Conservation (phyloP, 768 basidiomycete species). For the Pulveroboletus ravenelii region DNA sequence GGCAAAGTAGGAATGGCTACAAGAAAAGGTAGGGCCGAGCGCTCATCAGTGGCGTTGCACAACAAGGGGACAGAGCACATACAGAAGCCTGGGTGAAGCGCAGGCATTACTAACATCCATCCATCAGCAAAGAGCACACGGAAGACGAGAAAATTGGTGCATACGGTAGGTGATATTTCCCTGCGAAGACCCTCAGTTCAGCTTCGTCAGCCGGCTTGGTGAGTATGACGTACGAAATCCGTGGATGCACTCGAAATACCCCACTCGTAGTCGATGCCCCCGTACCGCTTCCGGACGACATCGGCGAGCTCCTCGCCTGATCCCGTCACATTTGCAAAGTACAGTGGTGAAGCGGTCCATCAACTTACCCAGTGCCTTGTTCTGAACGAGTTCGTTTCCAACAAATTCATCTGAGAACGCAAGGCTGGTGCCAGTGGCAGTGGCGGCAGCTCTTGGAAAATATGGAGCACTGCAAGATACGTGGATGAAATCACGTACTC, state of each 20-base stretch:
- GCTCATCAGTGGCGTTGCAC: neutral
- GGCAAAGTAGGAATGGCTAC: conserved; percentile 70
- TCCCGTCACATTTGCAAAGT: neutral
- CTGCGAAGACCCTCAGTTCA: conserved; percentile 6
- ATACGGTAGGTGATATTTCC: conserved; percentile 68
- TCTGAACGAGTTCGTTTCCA: conserved; percentile 61
- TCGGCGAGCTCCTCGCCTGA: conserved; percentile 63
- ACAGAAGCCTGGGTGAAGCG: conserved; percentile 68
- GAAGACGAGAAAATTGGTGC: neutral
- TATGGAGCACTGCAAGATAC: neutral
- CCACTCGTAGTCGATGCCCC: conserved; percentile 58
- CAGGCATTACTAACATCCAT: conserved; percentile 47
- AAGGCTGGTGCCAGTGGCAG: conserved; percentile 60
- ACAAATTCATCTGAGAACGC: conserved; percentile 36
- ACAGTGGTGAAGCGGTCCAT: neutral
- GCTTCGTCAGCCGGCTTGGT: neutral
- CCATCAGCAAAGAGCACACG: neutral
- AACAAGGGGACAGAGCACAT: conserved; percentile 3
- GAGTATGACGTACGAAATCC: conserved; percentile 60
- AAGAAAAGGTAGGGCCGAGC: neutral
- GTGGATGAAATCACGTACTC: conserved; percentile 40
- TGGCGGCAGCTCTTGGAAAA: conserved; percentile 52
- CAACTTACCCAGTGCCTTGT: conserved; percentile 51
- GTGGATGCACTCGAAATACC: conserved; percentile 72
- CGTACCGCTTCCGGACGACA: conserved; percentile 57